phyloP scores from a whole-genome alignment of 2,329 filamentous ascomycete species.

The Hypomyces rosellus region DNA sequence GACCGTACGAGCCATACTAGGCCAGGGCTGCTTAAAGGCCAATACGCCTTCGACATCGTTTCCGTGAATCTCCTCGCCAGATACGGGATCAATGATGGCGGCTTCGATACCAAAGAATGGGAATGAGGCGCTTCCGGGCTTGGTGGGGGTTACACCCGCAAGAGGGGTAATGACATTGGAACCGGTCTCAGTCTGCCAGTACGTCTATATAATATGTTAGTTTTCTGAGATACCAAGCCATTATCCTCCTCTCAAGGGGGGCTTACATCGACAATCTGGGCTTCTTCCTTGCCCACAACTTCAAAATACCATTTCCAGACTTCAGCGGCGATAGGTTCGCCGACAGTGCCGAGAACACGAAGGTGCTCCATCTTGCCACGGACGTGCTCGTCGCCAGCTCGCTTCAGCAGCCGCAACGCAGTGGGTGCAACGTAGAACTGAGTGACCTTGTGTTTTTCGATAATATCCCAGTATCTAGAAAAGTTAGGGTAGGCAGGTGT shows the following conservation, averaged over 20 bases:
- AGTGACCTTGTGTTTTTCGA: slow-evolving; percentile 88
- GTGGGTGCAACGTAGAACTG: slow-evolving; percentile 99
- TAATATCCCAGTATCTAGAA: slow-evolving; percentile 97
- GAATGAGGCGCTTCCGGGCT: slow-evolving; percentile 90
- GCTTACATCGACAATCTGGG: slow-evolving; percentile 87
- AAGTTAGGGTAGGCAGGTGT: slow-evolving; percentile 97
- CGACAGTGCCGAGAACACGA: slow-evolving; percentile 86
- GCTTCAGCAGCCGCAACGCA: slow-evolving; percentile 86
- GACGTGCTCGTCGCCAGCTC: slow-evolving; percentile 88
- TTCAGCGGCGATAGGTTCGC: slow-evolving; percentile 94
- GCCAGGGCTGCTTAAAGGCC: slow-evolving; percentile 96
- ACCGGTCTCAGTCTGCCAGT: slow-evolving; percentile 99
- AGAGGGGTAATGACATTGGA: slow-evolving; percentile 93
- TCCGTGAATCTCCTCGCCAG: slow-evolving; percentile 84
- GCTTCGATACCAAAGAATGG: slow-evolving; percentile 99
- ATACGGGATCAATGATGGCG: slow-evolving; percentile 93
- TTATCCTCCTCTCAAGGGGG: not conserved
- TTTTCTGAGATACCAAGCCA: not conserved
- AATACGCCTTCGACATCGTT: slow-evolving; percentile 97
- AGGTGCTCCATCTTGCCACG: slow-evolving; percentile 84
- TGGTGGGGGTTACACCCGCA: slow-evolving; percentile 88
- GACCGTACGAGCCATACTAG: slow-evolving; percentile 95
- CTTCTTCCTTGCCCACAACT: slow-evolving; percentile 85
- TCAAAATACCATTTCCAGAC: slow-evolving; percentile 99
- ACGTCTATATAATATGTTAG: slow-evolving; percentile 58